Evolutionary conservation across 306 rosid genomes (phyloP), one percentile per base, ranked within the genome.

Genomic region (Vigna mungo): DNA sequence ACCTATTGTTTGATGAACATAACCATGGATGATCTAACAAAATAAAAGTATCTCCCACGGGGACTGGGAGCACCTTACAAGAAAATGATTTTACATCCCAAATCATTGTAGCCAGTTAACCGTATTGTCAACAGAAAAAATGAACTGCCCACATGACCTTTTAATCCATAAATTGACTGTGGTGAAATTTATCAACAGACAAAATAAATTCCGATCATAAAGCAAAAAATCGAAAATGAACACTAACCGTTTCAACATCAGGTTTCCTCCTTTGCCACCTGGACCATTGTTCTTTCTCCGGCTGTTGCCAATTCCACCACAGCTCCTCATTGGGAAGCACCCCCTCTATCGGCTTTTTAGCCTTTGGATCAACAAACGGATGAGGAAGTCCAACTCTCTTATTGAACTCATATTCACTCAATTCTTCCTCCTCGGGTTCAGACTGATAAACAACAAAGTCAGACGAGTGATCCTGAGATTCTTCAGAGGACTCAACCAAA

Each of bases 261-360:
- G 99, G 97, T 68, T 82, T 81, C 85, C 97, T 95, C 84, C 99
- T 89, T 79, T 95, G 97, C 99, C 99, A 95, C 78, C 99, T 89
- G 69, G 99, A 95, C 97, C 97, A 95, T 68, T 89, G 92, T 51
- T 90, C 97, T 32, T 92, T 88, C 63, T 92, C 97, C 23, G 97
- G 96, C 74, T 92, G 84, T 84, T 83, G 87, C 99, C 99, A 95
- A 84, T 95, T 85, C 99, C 99, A 95, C 99, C 99, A 95, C 41
- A 88, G 77, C 77, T 88, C 99, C 4, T 95, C 97, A 74, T 88
- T 80, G 0, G 94, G 66, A 65, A 87, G 97, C 1, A 89, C 83
- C 34, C 90, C 88, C 81, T 78, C 96, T 64, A 92, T 84, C 32
- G 96, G 89, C 84, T 83, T 92, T 78, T 80, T 90, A 73, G 86